A percentile compares a stretch with the other conserved stretches of the same genome.
phyloP scores from a whole-genome alignment of 139 green algal species.

The Chlamydomonas sp. region DNA sequence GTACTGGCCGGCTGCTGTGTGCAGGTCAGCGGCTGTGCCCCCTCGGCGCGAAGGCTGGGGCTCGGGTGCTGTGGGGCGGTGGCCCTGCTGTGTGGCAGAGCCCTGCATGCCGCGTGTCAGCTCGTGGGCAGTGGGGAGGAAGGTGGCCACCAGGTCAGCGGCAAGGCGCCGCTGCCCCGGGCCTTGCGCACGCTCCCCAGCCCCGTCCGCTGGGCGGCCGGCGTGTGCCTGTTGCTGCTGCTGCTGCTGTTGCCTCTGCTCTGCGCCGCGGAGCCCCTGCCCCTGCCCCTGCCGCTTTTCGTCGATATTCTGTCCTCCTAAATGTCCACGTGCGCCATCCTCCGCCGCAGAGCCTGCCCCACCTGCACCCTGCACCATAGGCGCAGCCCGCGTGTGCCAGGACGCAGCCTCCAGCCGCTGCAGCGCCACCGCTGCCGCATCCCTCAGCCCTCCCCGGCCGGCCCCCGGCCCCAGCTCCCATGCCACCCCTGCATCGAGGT shows the following conservation, averaged over 20 bases:
- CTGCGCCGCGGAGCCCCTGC: too few species aligned
- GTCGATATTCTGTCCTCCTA: too few species aligned
- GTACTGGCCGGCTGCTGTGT: too few species aligned
- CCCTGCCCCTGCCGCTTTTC: too few species aligned
- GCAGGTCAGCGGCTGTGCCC: too few species aligned
- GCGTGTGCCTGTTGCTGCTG: too few species aligned
- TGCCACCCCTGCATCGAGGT: neutral
- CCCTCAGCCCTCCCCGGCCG: too few species aligned
- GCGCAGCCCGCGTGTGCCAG: neutral
- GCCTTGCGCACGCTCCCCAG: neutral
- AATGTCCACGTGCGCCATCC: too few species aligned
- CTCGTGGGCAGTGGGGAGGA: slow-evolving; percentile 14
- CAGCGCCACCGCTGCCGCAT: neutral
- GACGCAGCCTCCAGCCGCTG: slow-evolving; percentile 23
- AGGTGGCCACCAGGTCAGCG: slow-evolving; percentile 7
- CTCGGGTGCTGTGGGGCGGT: neutral
- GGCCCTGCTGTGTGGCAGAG: neutral
- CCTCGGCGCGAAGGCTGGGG: too few species aligned
- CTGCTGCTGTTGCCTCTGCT: too few species aligned
- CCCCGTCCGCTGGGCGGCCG: too few species aligned
- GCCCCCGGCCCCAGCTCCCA: neutral
- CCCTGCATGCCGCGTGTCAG: neutral
- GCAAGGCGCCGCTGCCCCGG: neutral
- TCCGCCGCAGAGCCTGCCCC: neutral
- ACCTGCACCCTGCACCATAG: neutral